Evolutionary conservation across 306 rosid species (phyloP).

Genomic region (Glycine latifolia): DNA sequence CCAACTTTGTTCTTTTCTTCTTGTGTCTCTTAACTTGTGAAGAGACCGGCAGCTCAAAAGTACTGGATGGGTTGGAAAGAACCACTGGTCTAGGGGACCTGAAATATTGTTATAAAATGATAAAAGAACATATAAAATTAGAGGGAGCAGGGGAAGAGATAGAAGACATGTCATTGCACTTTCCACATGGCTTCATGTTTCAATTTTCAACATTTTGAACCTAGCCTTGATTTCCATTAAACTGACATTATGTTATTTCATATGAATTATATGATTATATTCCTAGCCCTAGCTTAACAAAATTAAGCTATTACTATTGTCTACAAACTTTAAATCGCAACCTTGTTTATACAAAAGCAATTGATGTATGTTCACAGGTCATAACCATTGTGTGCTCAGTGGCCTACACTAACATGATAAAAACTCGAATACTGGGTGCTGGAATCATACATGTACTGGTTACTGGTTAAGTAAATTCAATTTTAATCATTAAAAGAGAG

Average conservation of each 20-base stretch:
- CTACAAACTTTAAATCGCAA: slow-evolving; percentile 29
- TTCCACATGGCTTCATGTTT: slow-evolving; percentile 33
- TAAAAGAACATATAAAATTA: slow-evolving; percentile 31
- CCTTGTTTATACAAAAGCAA: slow-evolving; percentile 3
- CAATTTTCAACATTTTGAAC: slow-evolving; percentile 40
- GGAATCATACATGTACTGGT: slow-evolving; percentile 17
- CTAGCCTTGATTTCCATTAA: slow-evolving; percentile 25
- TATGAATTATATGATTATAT: slow-evolving; percentile 2
- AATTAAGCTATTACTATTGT: slow-evolving; percentile 28
- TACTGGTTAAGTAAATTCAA: slow-evolving; percentile 20
- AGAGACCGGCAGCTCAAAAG: slow-evolving; percentile 53
- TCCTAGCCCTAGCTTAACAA: slow-evolving; percentile 11
- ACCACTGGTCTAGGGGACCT: slow-evolving; percentile 61
- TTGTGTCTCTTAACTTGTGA: slow-evolving; percentile 57
- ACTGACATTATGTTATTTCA: slow-evolving; percentile 29
- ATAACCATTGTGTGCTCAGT: slow-evolving; percentile 25
- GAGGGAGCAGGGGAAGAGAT: slow-evolving; percentile 8
- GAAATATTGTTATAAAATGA: slow-evolving; percentile 45
- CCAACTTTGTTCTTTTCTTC: slow-evolving; percentile 76
- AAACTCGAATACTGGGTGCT: slow-evolving; percentile 22
- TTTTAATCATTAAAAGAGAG: background rate
- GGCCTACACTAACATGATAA: slow-evolving; percentile 30
- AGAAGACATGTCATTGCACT: slow-evolving; percentile 31
- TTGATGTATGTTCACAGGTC: slow-evolving; percentile 18
- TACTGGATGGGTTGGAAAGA: slow-evolving; percentile 52